Evolutionary conservation across 305 asterid genomes (phyloP).

Genomic region (Plantago rigida): DNA sequence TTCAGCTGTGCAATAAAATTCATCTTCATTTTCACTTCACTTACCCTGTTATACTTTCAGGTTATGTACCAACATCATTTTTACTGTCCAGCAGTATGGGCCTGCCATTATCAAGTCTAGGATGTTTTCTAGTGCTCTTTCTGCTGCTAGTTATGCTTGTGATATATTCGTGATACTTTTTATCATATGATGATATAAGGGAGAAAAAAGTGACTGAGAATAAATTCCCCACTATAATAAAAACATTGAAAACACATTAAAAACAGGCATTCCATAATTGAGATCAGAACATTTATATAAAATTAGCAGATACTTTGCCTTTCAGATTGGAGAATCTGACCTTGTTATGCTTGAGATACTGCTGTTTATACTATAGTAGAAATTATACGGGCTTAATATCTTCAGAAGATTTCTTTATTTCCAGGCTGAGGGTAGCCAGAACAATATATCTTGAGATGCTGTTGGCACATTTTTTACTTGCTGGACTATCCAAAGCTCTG

Average conservation of each 20-base stretch:
- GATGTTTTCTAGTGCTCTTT: constrained; percentile 84
- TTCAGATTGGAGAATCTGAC: constrained; percentile 10
- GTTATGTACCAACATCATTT: constrained; percentile 69
- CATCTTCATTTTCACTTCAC: neutral
- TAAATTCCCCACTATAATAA: constrained; percentile 8
- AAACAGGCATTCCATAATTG: constrained; percentile 2
- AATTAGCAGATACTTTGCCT: constrained; percentile 2
- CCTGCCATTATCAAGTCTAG: constrained; percentile 89
- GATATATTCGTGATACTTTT: too few relatives aligned
- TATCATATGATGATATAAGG: neutral
- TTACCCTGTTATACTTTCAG: constrained; percentile 26
- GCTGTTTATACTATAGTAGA: neutral
- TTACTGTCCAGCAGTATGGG: constrained; percentile 84
- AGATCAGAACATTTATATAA: constrained; percentile 7
- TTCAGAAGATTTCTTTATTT: neutral
- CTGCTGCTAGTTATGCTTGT: constrained; percentile 33
- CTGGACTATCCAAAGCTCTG: constrained; percentile 7
- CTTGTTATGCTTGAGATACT: constrained; percentile 9
- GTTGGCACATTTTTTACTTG: constrained; percentile 14
- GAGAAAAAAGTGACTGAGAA: neutral
- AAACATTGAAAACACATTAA: neutral
- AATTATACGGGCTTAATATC: neutral
- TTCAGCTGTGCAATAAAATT: neutral
- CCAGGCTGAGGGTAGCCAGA: constrained; percentile 2
- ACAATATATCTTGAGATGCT: constrained; percentile 1